A percentile compares a stretch with the other conserved stretches of the same genome.
Evolutionary conservation across 768 basidiomycete genomes (phyloP).

Genomic region (Lentinus brumalis): DNA sequence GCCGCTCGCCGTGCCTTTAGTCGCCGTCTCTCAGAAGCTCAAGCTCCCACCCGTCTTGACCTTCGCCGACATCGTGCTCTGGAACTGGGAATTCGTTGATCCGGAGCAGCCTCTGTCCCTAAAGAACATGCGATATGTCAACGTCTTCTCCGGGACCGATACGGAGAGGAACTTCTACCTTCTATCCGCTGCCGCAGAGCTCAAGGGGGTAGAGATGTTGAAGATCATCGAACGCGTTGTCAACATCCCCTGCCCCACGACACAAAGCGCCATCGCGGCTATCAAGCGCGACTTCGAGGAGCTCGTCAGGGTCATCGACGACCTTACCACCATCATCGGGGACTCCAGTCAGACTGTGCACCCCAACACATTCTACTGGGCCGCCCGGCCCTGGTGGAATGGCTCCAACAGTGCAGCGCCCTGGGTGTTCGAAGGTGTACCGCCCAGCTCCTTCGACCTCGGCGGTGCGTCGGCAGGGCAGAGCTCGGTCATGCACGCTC

Average conservation of each 20-base stretch:
- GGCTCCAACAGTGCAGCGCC: conserved; percentile 70
- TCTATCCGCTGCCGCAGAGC: conserved; percentile 80
- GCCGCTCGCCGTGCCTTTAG: conserved; percentile 76
- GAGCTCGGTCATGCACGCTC: conserved; percentile 85
- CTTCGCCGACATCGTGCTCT: conserved; percentile 94
- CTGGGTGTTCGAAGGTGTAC: conserved; percentile 83
- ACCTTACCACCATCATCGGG: conserved; percentile 70
- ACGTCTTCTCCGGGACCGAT: conserved; percentile 81
- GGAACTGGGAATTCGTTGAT: conserved; percentile 78
- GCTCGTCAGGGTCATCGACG: conserved; percentile 69
- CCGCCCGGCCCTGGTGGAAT: conserved; percentile 90
- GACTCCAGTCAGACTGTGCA: conserved; percentile 72
- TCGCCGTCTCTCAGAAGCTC: conserved; percentile 71
- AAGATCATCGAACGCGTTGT: conserved; percentile 86
- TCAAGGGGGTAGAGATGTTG: conserved; percentile 84
- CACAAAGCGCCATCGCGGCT: conserved; percentile 51
- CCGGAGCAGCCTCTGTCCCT: conserved; percentile 58
- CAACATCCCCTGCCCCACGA: conserved; percentile 62
- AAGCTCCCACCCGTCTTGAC: conserved; percentile 93
- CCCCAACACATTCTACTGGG: conserved; percentile 87
- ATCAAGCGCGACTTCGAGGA: conserved; percentile 72
- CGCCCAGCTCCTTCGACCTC: conserved; percentile 56
- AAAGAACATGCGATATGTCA: conserved; percentile 73
- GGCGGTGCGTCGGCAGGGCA: conserved; percentile 95
- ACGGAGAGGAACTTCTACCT: conserved; percentile 88